Base-by-base conservation (phyloP, 2,329 filamentous ascomycete genomes). In the Tolypocladium amazonense region DNA sequence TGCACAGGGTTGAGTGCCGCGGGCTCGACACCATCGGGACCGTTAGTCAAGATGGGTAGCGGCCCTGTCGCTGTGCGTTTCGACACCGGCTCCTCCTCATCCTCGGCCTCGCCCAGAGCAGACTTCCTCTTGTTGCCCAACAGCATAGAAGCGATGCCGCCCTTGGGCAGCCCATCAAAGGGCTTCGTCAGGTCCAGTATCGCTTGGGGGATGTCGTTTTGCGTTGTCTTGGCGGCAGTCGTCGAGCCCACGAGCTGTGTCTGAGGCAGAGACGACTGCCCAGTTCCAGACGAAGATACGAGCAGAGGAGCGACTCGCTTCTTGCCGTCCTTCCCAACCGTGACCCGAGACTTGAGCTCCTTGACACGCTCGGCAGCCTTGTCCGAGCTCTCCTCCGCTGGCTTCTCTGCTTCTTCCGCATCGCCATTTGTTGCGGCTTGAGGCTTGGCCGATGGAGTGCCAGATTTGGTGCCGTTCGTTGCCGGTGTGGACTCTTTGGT, bases 251-350 rank as follows among this genome's bases (percentile, higher is more conserved):
- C 88, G 7, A 97, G 79, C 68, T 95, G 90, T 27, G 92, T 89
- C 69, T 96, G 90, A 1, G 93, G 93, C 15, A 97, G 77, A 20
- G 92, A 96, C 0, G 92, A 95, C 68, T 92, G 87, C 14, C 90
- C 90, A 1, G 88, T 89, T 2, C 90, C 91, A 11, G 92, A 93
- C 0, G 91, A 92, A 0, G 93, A 96, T 8, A 99, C 90, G 15
- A 99, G 80, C 64, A 99, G 79, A 1, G 94, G 94, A 4, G 92
- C 90, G 59, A 99, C 93, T 59, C 94, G 85, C 76, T 99, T 99
- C 76, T 94, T 97, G 37, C 94, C 94, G 65, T 99, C 93, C 71
- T 97, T 97, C 0, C 91, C 96, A 62, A 97, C 88, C 0, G 93
- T 97, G 4, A 97, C 92, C 58, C 94, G 84, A 63, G 93, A 90